Percentiles rank a stretch among this genome's conserved stretches.
Conservation (phyloP, 2,329 filamentous ascomycete genomes). For the Aspergillus fructus region DNA sequence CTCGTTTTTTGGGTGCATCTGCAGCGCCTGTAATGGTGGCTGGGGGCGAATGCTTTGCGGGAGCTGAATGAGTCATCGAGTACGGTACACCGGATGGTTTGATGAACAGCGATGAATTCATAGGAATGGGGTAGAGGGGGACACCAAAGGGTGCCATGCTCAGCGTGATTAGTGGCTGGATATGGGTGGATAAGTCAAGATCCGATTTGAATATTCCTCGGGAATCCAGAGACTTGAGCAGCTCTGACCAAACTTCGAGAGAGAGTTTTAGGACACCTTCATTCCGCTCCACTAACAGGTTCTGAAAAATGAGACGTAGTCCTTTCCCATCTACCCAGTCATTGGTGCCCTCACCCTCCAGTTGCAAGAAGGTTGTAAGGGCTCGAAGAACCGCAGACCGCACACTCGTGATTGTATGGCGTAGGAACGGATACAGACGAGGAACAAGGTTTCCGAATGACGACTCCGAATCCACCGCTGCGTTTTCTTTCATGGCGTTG, state of each 20-base stretch:
- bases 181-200: conserved; percentile 70
- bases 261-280: conserved; percentile 78
- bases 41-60: conserved; percentile 41
- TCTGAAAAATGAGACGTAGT: conserved; percentile 87
- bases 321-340: conserved; percentile 92
- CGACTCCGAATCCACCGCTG: conserved; percentile 75
- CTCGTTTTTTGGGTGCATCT: conserved; percentile 69
- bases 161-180: conserved; percentile 78
- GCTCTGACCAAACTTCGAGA: conserved; percentile 79
- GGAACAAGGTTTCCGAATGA: conserved; percentile 93
- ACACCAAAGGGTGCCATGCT: conserved; percentile 91
- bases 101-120: conserved; percentile 86
- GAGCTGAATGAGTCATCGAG: conserved; percentile 46
- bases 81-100: conserved; percentile 90
- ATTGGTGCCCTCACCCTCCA: conserved; percentile 75
- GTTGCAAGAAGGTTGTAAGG: conserved; percentile 84
- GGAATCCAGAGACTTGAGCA: conserved; percentile 66
- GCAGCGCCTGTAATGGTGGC: conserved; percentile 45
- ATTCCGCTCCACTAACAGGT: conserved; percentile 89
- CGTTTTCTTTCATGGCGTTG: conserved; percentile 89
- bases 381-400: conserved; percentile 90
- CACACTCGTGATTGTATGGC: conserved; percentile 95
- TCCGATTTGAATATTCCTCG: conserved; percentile 65
- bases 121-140: conserved; percentile 83
- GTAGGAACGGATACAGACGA: conserved; percentile 89